A percentile compares a stretch with the other conserved stretches of the same genome.
Conservation (phyloP, 805 yeast genomes). For the Candida namnaoensis region DNA sequence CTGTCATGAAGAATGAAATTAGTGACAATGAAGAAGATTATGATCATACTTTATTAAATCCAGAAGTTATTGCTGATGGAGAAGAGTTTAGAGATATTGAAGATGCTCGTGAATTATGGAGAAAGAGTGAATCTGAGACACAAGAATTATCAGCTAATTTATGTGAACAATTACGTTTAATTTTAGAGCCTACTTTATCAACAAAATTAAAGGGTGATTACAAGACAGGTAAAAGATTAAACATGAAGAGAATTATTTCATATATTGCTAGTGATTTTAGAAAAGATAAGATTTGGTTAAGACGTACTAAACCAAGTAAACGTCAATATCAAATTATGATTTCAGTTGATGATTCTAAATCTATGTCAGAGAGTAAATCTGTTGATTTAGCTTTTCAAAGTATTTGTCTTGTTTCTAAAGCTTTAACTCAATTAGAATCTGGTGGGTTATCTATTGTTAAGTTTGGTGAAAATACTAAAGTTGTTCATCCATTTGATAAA, state of each 20-base stretch:
- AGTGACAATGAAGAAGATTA: constrained; percentile 22
- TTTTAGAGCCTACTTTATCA: constrained; percentile 93
- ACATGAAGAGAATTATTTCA: constrained; percentile 96
- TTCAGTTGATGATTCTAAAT: constrained; percentile 94
- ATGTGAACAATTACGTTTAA: constrained; percentile 87
- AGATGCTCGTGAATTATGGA: constrained; percentile 77
- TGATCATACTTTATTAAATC: constrained; percentile 10
- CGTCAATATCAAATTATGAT: constrained; percentile 97
- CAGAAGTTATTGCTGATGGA: constrained; percentile 13
- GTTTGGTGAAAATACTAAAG: constrained; percentile 77
- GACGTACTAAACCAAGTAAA: constrained; percentile 95
- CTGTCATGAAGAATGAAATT: constrained; percentile 18
- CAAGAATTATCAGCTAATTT: constrained; percentile 80
- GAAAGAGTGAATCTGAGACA: constrained; percentile 72
- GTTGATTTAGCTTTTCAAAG: constrained; percentile 91
- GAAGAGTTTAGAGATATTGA: constrained; percentile 41
- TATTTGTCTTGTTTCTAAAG: constrained; percentile 88
- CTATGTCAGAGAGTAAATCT: constrained; percentile 91
- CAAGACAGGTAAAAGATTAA: constrained; percentile 92
- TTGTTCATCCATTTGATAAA: constrained; percentile 84
- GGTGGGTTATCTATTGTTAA: constrained; percentile 87
- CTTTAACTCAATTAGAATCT: constrained; percentile 87
- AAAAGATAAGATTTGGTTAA: constrained; percentile 96
- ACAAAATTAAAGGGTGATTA: constrained; percentile 93
- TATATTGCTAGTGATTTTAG: constrained; percentile 96